Base-by-base conservation (phyloP, 129 eudicot genomes). In the Artemisia tridentata region DNA sequence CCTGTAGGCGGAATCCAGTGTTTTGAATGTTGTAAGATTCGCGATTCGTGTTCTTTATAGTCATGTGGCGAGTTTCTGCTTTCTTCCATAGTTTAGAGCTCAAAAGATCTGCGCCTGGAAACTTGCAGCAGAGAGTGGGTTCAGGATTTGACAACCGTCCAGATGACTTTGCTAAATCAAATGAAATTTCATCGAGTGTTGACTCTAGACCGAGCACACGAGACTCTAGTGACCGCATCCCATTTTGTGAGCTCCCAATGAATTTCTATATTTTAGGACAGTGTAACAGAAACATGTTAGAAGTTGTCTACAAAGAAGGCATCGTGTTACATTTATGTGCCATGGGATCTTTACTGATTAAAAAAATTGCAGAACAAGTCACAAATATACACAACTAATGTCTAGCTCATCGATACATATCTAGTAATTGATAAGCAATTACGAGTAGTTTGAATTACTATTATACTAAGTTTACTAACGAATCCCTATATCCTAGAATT, bases 191-290 rank as follows among this genome's bases (percentile, higher is more conserved):
- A 61, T 84, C 91, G 50, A 92, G 72, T 27, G 95, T 84, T 73
- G 80, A 78, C 81, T 91, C 97, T 69, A 91, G 76, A 45, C 90
- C 90, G 47, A 72, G 92, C 15, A 91, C 97, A 60, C 96, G 96
- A 60, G 95, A 66, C 80, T 92, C 96, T 49, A 88, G 81, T 53
- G 88, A 81, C 13, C 68, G 88, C 88, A 92, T 86, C 29, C 91
- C 91, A 16, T 65, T 84, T 63, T 86, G 86, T 41, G 98, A 92
- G 73, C 83, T 92, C 75, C 96, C 95, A 5, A 92, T 92, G 54
- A 79, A 92, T 72, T 78, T 80, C 98, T 92, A 48, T 11, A 65
- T 55, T 69, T 53, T 16, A 50, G 20, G 73, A 29, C 16, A 20
- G 46, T 34, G n/a, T 17, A 34, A 41, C 4, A 54, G 8, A 23